Base-by-base conservation (phyloP, 1,139 yeast species). In the Torulaspora globosa region DNA sequence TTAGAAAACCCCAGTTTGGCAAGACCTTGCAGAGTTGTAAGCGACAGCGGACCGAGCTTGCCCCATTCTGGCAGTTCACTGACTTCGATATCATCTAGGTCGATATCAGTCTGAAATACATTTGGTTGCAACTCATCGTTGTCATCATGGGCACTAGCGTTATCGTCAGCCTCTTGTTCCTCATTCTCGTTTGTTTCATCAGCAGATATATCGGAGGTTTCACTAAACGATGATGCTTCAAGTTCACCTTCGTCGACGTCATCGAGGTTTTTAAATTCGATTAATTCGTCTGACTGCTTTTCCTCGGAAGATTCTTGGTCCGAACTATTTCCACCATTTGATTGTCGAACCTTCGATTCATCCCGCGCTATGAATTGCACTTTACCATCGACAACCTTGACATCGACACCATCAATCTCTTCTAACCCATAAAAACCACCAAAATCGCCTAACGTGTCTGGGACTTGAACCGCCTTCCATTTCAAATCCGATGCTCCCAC, bases 371-470 rank as follows among this genome's bases (percentile, higher is more conserved):
- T 67, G 58, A 86, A 86, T 54, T 77, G 76, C 0, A 83, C 79
- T 50, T 72, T 71, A 12, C 95, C 95, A 46, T 62, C 47, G 2
- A 80, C 78, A 46, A 79, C 73, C 52, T 78, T 78, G 4, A 90
- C 90, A 57, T 78, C 90, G 19, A 90, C 97, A 23, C 96, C 97
- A 44, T 89, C 97, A 44, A 92, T 77, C 64, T 92, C 98, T 65
- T 92, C 97, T 35, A 92, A 69, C 0, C 97, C 98, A 66, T 81
- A 87, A 56, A 89, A 83, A 0, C 97, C 97, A 58, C 84, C 90
- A 62, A 84, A 85, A 64, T 87, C 95, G 49, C 83, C 96, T 50
- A 87, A 66, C 31, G 88, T 82, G 53, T 86, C 92, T 4, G 95
- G 92, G 41, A 92, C 77, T 1, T 83, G 84, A 11, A 88, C 95